A percentile compares a stretch with the other conserved stretches of the same genome.
These are phyloP conservation scores for Lactuca saligna DNA, from an alignment of 129 eudicot species.

Conservation along the genomic window DNA sequence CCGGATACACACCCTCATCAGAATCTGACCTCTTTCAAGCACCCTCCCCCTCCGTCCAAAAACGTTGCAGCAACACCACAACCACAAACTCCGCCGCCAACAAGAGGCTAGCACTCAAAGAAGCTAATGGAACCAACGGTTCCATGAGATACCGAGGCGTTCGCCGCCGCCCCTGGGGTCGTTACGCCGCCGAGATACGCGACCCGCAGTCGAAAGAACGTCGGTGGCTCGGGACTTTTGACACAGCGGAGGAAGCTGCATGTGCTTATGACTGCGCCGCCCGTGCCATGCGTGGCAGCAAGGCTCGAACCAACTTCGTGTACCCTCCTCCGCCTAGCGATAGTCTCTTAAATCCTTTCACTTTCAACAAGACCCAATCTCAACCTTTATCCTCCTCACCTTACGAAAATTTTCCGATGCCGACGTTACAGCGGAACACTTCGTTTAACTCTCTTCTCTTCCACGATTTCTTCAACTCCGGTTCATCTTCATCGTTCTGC, in stretches of 20 bases:
- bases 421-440: conserved; percentile 23
- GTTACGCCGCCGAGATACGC: conserved; percentile 93
- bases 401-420: background rate
- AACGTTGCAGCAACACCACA: conserved; percentile 13
- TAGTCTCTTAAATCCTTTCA: conserved; percentile 19
- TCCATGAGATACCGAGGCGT: conserved; percentile 82
- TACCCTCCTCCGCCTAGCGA: conserved; percentile 45
- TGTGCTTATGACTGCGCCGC: conserved; percentile 96
- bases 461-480: conserved; percentile 39
- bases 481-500: conserved; percentile 18
- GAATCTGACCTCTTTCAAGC: conserved; percentile 26
- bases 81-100: conserved; percentile 34
- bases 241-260: conserved; percentile 98
- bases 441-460: conserved; percentile 30
- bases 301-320: conserved; percentile 74
- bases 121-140: conserved; percentile 21
- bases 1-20: conserved; percentile 40
- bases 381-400: conserved; percentile 8
- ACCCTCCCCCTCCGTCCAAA: conserved; percentile 20
- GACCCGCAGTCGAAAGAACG: conserved; percentile 92
- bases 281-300: conserved; percentile 86
- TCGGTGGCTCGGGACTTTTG: conserved; percentile 95
- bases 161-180: conserved; percentile 97
- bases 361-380: background rate
- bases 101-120: conserved; percentile 45